Evolutionary conservation across 345 rosid genomes (phyloP), one percentile per base, ranked within the genome.

Genomic region (Citrus glauca): DNA sequence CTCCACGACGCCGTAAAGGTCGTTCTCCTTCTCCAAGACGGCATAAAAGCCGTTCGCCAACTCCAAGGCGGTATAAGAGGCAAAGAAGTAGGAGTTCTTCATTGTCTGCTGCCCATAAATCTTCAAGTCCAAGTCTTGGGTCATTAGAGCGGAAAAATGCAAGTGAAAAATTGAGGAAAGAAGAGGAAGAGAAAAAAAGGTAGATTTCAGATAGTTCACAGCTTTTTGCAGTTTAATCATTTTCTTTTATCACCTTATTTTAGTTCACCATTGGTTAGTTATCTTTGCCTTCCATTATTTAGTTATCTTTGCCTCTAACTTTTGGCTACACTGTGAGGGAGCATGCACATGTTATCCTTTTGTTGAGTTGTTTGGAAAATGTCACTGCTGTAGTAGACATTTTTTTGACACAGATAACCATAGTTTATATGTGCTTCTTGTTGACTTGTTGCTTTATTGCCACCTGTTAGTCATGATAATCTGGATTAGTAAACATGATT

Each of bases 171-270:
- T 72, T 89, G 85, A 91, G 82, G 86, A 89, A 87, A 85, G 98
- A 92, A 85, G 98, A 90, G 79, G 98, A 92, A 84, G 94, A 90
- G 85, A 92, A 87, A 82, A 96, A 87, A 88, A 94, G 99, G 99
- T 96, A 91, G 80, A 85, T 73, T 48, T 66, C 7, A 62, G 60
- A 62, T 61, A 38, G 20, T 64, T 68, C 20, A 33, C 69, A 57
- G 77, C 68, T 73, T 40, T 65, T 40, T 66, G 25, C 30, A 16
- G 48, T 30, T 59, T 68, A 11, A 33, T 59, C 53, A 30, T 48
- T n/a, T 72, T 73, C 72, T 63, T 30, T 45, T 71, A 35, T 80
- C 19, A 17, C 22, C 62, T n/a, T 60, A 56, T 11, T 62, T 82
- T 53, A 35, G 53, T 74, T 78, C 57, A 71, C 5, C 64, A 50